Percentiles rank a stretch among this genome's conserved stretches.
phyloP scores from a whole-genome alignment of 1,284 basidiomycete genomes.

The Sanghuangporus weigelae region DNA sequence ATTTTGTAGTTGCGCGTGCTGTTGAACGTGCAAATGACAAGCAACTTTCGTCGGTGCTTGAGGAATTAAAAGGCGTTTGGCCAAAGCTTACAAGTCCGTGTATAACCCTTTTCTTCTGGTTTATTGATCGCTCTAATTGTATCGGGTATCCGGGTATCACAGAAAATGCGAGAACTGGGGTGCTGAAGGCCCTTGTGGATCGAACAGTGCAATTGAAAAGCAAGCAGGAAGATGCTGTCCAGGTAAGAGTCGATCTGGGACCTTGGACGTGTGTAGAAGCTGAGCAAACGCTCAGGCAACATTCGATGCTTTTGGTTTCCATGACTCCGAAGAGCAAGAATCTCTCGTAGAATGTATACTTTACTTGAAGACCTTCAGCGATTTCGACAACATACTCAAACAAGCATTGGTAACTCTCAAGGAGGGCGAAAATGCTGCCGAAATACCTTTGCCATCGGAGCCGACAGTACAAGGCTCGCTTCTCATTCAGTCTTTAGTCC shows the following conservation, averaged over 20 bases:
- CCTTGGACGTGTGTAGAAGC: neutral
- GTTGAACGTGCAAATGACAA: conserved; percentile 51
- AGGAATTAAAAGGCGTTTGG: conserved; percentile 52
- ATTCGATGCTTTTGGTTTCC: conserved; percentile 54
- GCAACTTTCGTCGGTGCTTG: conserved; percentile 54
- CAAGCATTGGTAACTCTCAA: conserved; percentile 24
- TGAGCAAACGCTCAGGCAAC: conserved; percentile 41
- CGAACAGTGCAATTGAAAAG: conserved; percentile 46
- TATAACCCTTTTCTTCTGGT: conserved; percentile 20
- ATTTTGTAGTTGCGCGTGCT: conserved; percentile 84
- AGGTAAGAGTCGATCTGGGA: conserved; percentile 24
- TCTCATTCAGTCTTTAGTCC: conserved; percentile 76
- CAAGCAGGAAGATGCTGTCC: conserved; percentile 27
- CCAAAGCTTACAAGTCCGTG: conserved; percentile 48
- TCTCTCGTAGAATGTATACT: conserved; percentile 46
- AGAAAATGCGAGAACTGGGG: conserved; percentile 57
- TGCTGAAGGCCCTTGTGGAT: conserved; percentile 71
- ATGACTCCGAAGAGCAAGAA: conserved; percentile 31
- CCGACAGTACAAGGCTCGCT: conserved; percentile 84
- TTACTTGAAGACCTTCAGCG: conserved; percentile 39
- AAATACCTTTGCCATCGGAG: conserved; percentile 27
- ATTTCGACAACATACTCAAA: conserved; percentile 16
- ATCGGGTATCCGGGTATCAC: conserved; percentile 15
- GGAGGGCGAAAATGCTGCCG: conserved; percentile 26
- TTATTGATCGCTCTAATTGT: conserved; percentile 5